These are phyloP conservation scores for Aspergillus awamori DNA, from an alignment of 2,329 filamentous ascomycete genomes.

Conservation along the genomic window DNA sequence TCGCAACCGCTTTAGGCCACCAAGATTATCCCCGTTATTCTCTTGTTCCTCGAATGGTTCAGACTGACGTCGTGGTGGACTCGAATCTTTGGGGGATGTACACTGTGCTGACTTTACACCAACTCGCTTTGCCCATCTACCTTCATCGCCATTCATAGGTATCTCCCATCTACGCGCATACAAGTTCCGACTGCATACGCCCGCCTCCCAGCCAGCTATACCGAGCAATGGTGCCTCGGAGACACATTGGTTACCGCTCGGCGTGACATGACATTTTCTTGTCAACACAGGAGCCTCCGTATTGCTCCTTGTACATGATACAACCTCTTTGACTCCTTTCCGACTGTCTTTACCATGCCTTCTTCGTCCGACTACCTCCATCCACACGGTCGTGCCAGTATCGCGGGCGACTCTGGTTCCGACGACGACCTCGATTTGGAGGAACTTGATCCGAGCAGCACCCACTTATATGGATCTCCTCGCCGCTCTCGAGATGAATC, in stretches of 20 bases:
- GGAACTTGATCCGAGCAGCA: slow-evolving; percentile 47
- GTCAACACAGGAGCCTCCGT: slow-evolving; percentile 21
- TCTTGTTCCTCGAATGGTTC: slow-evolving; percentile 6
- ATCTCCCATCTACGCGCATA: slow-evolving; percentile 1
- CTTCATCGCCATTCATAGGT: background rate
- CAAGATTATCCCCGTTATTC: slow-evolving; percentile 13
- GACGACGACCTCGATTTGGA: slow-evolving; percentile 51
- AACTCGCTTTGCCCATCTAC: background rate
- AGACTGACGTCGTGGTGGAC: slow-evolving; percentile 9
- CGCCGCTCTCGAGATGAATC: slow-evolving; percentile 34
- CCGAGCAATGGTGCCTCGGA: slow-evolving; percentile 23
- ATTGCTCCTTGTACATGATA: slow-evolving; percentile 23
- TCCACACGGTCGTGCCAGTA: slow-evolving; percentile 35
- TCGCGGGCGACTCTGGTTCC: slow-evolving; percentile 40
- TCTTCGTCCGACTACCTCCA: slow-evolving; percentile 42
- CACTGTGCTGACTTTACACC: background rate
- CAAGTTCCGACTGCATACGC: background rate
- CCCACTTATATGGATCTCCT: slow-evolving; percentile 24
- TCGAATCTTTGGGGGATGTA: background rate
- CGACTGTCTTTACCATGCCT: slow-evolving; percentile 34
- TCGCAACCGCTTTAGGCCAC: slow-evolving; percentile 23
- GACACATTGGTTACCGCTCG: slow-evolving; percentile 19
- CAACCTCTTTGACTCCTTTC: slow-evolving; percentile 5
- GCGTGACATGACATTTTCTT: slow-evolving; percentile 30
- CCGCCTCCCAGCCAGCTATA: slow-evolving; percentile 6